Evolutionary conservation across 2,329 filamentous ascomycete species (phyloP), one percentile per base, ranked within the genome.

Genomic region (Aspergillus intermedius): DNA sequence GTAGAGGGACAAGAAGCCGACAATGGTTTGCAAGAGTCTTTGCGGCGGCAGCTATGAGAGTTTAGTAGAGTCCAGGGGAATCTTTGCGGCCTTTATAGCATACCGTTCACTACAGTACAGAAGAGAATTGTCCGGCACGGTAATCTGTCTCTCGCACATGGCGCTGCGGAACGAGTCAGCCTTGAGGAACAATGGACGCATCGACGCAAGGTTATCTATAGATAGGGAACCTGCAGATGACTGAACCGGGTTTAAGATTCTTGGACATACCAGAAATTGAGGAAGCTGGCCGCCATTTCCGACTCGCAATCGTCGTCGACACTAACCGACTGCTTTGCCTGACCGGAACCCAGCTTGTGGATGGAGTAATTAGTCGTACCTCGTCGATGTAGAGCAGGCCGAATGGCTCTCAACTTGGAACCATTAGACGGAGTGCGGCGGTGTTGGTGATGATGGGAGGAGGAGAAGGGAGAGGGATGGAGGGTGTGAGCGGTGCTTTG

Each of bases 81-180:
- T 5, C 4, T 4, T 10, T 19, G 6, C 8, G 41, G 30, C n/a
- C 35, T 30, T 48, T 48, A 39, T 44, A 53, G 47, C 73, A 62
- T 74, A 83, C 80, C 76, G 77, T 71, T 83, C 79, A 45, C 80
- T 83, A 69, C 81, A 84, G 63, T 84, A 84, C 41, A 84, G 71
- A 37, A 82, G 73, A 13, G 74, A 74, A 60, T 79, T 79, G 63
- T 77, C 77, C 13, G 81, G 81, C 28, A 77, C 75, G 46, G 80
- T 76, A 58, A 84, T 84, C 68, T 84, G 81, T 64, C 77, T 82
- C 64, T 84, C 81, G 65, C 81, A 84, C 60, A 77, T 82, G 54
- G 81, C 77, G 67, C 81, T 84, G 60, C 28, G 43, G 54, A 49
- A 47, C 52, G 49, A 40, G 58, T 68, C 55, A 66, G 61, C 48